Evolutionary conservation across 345 rosid species (phyloP).

Genomic region (Populus euphratica): DNA sequence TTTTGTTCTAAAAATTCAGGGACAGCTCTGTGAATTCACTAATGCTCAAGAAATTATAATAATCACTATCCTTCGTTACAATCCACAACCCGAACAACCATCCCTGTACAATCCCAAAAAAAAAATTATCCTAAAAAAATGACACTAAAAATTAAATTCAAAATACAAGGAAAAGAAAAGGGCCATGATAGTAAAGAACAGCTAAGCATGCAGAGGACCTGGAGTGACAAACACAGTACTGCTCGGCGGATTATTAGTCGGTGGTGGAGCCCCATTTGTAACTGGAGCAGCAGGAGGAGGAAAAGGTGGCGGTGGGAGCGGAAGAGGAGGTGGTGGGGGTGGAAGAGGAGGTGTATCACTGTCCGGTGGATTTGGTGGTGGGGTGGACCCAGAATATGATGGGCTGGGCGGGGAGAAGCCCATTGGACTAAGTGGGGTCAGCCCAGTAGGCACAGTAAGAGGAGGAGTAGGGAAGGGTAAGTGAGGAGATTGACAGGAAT

Average conservation of each 20-base stretch:
- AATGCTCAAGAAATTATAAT: neutral
- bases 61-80: neutral
- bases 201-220: slow-evolving; percentile 60
- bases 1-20: neutral
- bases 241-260: slow-evolving; percentile 49
- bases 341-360: slow-evolving; percentile 21
- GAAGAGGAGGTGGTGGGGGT: slow-evolving; percentile 28
- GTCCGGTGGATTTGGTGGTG: slow-evolving; percentile 16
- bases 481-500: slow-evolving; percentile 34
- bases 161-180: neutral
- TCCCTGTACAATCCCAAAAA: slow-evolving; percentile 10
- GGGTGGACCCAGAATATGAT: slow-evolving; percentile 3
- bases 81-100: neutral
- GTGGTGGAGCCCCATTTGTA: slow-evolving; percentile 41
- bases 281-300: slow-evolving; percentile 34
- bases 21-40: neutral
- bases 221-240: slow-evolving; percentile 41
- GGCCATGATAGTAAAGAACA: neutral
- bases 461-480: slow-evolving; percentile 5
- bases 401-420: slow-evolving; percentile 28
- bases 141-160: neutral
- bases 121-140: neutral
- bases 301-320: neutral
- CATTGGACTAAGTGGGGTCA: slow-evolving; percentile 23
- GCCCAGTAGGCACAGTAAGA: slow-evolving; percentile 16